These are phyloP conservation scores for Geoglossum glabrum DNA, from an alignment of 495 filamentous ascomycete species.

Conservation along the genomic window DNA sequence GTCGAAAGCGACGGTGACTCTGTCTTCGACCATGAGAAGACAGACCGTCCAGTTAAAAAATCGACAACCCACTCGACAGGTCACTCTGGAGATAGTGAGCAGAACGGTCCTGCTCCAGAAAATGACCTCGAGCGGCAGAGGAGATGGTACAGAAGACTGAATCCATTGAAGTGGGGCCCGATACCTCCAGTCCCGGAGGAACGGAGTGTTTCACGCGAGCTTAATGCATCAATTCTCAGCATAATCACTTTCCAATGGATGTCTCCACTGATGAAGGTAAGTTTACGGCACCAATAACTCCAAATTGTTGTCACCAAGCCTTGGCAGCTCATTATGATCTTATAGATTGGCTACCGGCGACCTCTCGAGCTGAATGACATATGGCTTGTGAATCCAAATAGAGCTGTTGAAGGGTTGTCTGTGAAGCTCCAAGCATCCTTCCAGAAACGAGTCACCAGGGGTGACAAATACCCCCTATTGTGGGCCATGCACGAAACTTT, in stretches of 20 bases:
- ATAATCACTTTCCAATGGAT: conserved; percentile 32
- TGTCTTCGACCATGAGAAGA: background rate
- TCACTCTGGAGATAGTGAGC: background rate
- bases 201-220: conserved; percentile 28
- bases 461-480: conserved; percentile 53
- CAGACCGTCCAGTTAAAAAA: background rate
- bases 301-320: background rate
- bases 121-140: conserved; percentile 7
- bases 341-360: conserved; percentile 60
- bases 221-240: conserved; percentile 33
- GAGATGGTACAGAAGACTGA: conserved; percentile 33
- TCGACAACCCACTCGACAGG: background rate
- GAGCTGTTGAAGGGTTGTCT: conserved; percentile 47
- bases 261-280: conserved; percentile 5
- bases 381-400: conserved; percentile 65
- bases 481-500: conserved; percentile 79
- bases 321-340: background rate
- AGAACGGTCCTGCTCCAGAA: background rate
- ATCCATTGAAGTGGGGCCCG: conserved; percentile 31
- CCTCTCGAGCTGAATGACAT: conserved; percentile 69
- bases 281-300: background rate
- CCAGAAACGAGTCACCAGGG: conserved; percentile 38
- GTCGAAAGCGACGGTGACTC: background rate
- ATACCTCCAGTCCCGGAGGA: conserved; percentile 33
- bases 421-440: conserved; percentile 44